Evolutionary conservation across 2,329 filamentous ascomycete species (phyloP).

Genomic region (Calonectria pseudoreteaudii): DNA sequence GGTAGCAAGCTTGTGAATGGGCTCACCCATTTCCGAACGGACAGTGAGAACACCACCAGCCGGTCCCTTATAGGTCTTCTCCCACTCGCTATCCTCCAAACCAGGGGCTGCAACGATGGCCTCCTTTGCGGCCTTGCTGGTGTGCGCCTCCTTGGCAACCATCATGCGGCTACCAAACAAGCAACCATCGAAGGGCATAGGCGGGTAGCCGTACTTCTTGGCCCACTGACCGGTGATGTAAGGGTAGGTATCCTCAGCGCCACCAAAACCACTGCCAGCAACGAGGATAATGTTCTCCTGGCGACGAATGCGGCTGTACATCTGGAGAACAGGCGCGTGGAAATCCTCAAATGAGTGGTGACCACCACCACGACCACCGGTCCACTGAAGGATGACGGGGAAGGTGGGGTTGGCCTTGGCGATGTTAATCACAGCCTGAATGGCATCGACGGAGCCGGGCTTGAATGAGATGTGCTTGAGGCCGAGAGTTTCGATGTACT

Average conservation of each 20-base stretch:
- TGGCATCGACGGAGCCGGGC: slow-evolving; percentile 88
- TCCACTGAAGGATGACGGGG: slow-evolving; percentile 95
- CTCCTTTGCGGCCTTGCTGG: slow-evolving; percentile 87
- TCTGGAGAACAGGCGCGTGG: slow-evolving; percentile 89
- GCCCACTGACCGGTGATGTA: slow-evolving; percentile 93
- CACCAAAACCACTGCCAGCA: slow-evolving; percentile 92
- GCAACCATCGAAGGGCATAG: slow-evolving; percentile 95
- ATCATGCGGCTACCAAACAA: slow-evolving; percentile 94
- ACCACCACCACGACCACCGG: slow-evolving; percentile 90
- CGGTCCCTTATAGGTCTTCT: slow-evolving; percentile 91
- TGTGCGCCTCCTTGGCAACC: slow-evolving; percentile 93
- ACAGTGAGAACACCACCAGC: slow-evolving; percentile 97
- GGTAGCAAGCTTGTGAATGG: slow-evolving; percentile 98
- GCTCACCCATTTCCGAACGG: slow-evolving; percentile 98
- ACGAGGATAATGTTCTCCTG: slow-evolving; percentile 89
- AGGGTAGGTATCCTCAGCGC: slow-evolving; percentile 89
- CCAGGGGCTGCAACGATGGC: slow-evolving; percentile 89
- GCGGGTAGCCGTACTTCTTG: slow-evolving; percentile 85
- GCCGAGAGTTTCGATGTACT: slow-evolving; percentile 93
- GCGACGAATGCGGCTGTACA: slow-evolving; percentile 90
- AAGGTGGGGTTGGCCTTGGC: slow-evolving; percentile 94
- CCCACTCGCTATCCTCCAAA: slow-evolving; percentile 86
- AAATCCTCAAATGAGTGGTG: slow-evolving; percentile 97
- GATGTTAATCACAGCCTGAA: slow-evolving; percentile 91
- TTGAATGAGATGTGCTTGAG: slow-evolving; percentile 96